Conservation (phyloP, 768 basidiomycete species). For the Macrolepiota fuliginosa region DNA sequence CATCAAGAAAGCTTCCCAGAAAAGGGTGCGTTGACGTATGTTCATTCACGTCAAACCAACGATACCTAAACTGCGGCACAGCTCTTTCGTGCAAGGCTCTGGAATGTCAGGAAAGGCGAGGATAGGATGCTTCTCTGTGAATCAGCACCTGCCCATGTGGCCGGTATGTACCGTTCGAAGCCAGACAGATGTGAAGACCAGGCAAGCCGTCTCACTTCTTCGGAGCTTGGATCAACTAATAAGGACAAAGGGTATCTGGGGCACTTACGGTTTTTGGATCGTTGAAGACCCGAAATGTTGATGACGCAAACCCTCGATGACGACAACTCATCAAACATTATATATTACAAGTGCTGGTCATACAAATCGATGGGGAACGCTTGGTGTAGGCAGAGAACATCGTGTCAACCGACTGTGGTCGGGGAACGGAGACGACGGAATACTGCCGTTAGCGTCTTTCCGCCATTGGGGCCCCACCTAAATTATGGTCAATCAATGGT, state of each 20-base stretch:
- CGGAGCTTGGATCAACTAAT: not conserved
- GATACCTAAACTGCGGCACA: slow-evolving; percentile 12
- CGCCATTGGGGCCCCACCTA: slow-evolving; percentile 73
- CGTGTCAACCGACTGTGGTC: slow-evolving; percentile 21
- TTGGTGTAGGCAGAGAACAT: not conserved
- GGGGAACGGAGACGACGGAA: slow-evolving; percentile 70
- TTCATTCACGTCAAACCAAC: not conserved
- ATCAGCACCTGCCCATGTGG: slow-evolving; percentile 26
- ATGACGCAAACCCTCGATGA: not conserved
- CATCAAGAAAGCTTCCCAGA: slow-evolving; percentile 18
- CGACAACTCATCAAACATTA: not conserved
- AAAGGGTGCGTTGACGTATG: slow-evolving; percentile 21
- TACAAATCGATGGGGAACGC: not conserved
- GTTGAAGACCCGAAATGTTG: slow-evolving; percentile 27
- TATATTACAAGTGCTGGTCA: slow-evolving; percentile 10
- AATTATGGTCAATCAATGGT: slow-evolving; percentile 2
- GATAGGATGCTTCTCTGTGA: slow-evolving; percentile 26
- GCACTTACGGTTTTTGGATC: slow-evolving; percentile 31
- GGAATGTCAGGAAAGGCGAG: slow-evolving; percentile 24
- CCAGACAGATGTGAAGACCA: slow-evolving; percentile 27
- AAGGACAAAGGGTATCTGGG: slow-evolving; percentile 26
- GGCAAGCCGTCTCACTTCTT: slow-evolving; percentile 17
- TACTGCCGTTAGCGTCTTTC: slow-evolving; percentile 62
- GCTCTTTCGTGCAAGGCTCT: slow-evolving; percentile 29
- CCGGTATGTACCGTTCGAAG: slow-evolving; percentile 18